These are phyloP conservation scores for Miamiensis avidus DNA, from an alignment of 169 alveolate species.

Conservation along the genomic window DNA sequence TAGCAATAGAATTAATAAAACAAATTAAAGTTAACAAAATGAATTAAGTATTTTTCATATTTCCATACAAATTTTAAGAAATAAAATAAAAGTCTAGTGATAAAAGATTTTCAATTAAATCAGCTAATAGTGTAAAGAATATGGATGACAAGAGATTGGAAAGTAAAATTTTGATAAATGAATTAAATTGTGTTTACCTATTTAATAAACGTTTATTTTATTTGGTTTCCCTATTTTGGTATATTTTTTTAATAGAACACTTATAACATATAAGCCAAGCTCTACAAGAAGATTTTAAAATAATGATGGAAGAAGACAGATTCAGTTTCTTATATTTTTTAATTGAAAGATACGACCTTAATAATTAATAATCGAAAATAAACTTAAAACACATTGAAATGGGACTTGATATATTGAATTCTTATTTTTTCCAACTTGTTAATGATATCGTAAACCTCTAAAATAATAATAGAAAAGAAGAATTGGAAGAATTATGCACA, in stretches of 20 bases:
- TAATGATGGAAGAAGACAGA: not conserved
- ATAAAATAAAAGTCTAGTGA: not conserved
- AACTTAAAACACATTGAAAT: not conserved
- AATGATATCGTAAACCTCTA: not conserved
- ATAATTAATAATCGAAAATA: not conserved
- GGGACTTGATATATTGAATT: not conserved
- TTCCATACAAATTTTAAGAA: not conserved
- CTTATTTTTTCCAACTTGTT: not conserved
- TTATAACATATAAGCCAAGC: not conserved
- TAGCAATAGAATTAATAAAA: too few species aligned
- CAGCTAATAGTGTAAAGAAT: not conserved
- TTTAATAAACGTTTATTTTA: not conserved
- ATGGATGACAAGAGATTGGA: not conserved
- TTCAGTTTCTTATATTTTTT: not conserved
- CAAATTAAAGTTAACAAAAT: too few species aligned
- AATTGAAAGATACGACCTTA: not conserved
- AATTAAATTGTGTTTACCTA: too few species aligned
- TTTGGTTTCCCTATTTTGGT: not conserved
- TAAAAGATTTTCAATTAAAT: not conserved
- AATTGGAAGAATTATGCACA: not conserved
- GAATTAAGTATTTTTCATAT: not conserved
- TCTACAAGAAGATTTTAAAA: not conserved
- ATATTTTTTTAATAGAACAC: not conserved
- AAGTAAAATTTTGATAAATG: not conserved
- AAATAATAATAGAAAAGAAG: not conserved